Evolutionary conservation across 495 filamentous ascomycete species (phyloP).

Genomic region (Physcia stellaris): DNA sequence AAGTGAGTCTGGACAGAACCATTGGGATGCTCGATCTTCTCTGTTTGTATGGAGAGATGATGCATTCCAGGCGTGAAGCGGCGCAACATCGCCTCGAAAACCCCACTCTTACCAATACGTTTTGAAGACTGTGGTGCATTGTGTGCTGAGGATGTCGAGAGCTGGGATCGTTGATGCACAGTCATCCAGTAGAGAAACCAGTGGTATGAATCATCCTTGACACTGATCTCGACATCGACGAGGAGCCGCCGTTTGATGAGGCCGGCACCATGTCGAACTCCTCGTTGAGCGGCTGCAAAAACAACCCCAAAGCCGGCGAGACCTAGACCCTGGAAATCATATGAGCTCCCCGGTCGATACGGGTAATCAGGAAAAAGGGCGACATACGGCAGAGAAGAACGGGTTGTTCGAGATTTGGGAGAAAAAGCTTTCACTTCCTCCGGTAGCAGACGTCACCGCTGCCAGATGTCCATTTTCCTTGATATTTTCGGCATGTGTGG

Average conservation of each 20-base stretch:
- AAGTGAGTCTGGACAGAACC: conserved; percentile 68
- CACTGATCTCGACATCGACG: conserved; percentile 87
- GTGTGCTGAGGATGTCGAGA: conserved; percentile 21
- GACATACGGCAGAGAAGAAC: conserved; percentile 51
- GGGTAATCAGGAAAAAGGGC: not conserved
- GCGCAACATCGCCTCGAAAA: conserved; percentile 38
- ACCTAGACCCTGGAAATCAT: conserved; percentile 49
- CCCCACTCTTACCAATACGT: conserved; percentile 23
- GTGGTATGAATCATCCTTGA: conserved; percentile 80
- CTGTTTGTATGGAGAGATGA: conserved; percentile 56
- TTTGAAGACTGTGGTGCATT: no score
- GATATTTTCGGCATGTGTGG: no score
- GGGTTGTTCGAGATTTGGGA: conserved; percentile 49
- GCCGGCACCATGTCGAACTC: conserved; percentile 48
- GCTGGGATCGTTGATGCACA: conserved; percentile 51
- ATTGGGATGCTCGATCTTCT: conserved; percentile 41
- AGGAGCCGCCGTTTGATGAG: conserved; percentile 76
- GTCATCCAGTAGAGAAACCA: conserved; percentile 96
- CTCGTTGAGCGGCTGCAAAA: conserved; percentile 60
- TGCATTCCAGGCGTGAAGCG: conserved; percentile 50
- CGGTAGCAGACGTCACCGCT: no score
- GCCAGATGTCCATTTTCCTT: no score
- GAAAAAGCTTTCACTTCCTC: conserved; percentile 32
- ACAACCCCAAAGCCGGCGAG: conserved; percentile 75
- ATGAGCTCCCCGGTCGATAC: conserved; percentile 5